phyloP scores from a whole-genome alignment of 2,329 filamentous ascomycete genomes.

The Raffaelea albimanens region DNA sequence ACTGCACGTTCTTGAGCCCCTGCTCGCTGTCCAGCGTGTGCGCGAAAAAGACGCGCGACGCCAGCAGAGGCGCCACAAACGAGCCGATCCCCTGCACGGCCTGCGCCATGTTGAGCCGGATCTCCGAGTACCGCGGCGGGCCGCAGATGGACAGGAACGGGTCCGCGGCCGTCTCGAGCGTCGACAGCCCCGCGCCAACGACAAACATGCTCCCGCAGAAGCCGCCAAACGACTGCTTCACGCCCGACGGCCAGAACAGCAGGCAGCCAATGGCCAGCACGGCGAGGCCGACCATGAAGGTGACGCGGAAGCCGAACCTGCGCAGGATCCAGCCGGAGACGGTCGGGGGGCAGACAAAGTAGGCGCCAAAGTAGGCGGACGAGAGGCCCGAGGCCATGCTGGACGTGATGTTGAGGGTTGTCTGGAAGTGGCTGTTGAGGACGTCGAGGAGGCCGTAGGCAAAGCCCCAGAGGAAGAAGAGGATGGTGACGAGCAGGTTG shows the following conservation, averaged over 20 bases:
- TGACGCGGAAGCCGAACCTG: conserved; percentile 55
- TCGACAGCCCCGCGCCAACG: conserved; percentile 28
- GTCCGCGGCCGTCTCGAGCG: conserved; percentile 51
- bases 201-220: conserved; percentile 50
- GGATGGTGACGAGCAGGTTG: conserved; percentile 22
- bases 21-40: conserved; percentile 36
- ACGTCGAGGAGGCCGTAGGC: conserved; percentile 29
- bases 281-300: conserved; percentile 54
- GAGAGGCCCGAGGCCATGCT: conserved; percentile 37
- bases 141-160: conserved; percentile 44
- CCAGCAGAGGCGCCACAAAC: conserved; percentile 49
- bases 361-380: conserved; percentile 41
- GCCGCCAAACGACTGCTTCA: conserved; percentile 46
- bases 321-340: conserved; percentile 46
- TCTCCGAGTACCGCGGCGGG: conserved; percentile 47
- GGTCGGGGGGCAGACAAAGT: conserved; percentile 26
- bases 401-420: conserved; percentile 31
- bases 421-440: conserved; percentile 41
- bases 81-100: conserved; percentile 50
- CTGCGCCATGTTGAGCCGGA: conserved; percentile 49
- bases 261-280: conserved; percentile 48
- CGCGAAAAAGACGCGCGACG: conserved; percentile 52
- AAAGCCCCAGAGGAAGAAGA: conserved; percentile 28
- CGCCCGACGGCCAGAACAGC: conserved; percentile 47
- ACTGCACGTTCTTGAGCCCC: conserved; percentile 51